A percentile compares a stretch with the other conserved stretches of the same genome.
phyloP scores from a whole-genome alignment of 371 early-diverging fungal species.

The Apophysomyces variabilis region DNA sequence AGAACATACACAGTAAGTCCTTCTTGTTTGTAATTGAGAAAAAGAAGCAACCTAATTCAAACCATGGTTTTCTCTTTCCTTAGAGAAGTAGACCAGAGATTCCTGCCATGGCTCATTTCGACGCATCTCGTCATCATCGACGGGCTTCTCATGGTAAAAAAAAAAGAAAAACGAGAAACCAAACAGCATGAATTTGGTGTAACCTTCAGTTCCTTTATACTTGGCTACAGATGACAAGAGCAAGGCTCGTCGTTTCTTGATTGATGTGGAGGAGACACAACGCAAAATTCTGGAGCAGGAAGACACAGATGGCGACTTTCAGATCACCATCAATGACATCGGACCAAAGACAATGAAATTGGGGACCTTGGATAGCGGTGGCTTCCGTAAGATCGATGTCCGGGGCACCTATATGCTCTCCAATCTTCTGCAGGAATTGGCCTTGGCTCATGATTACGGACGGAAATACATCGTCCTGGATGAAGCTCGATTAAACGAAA shows the following conservation, averaged over 20 bases:
- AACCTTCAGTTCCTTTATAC: too few species aligned
- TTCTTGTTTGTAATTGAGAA: too few species aligned
- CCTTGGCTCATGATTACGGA: slow-evolving; percentile 84
- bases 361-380: slow-evolving; percentile 84
- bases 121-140: slow-evolving; percentile 16
- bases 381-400: slow-evolving; percentile 80
- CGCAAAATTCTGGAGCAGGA: slow-evolving; percentile 82
- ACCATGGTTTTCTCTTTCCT: too few species aligned
- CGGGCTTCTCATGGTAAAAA: slow-evolving; percentile 25
- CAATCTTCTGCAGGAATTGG: slow-evolving; percentile 92
- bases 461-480: slow-evolving; percentile 81
- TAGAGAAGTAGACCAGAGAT: slow-evolving; percentile 15
- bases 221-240: slow-evolving; percentile 62
- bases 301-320: slow-evolving; percentile 91
- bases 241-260: slow-evolving; percentile 71
- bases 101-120: slow-evolving; percentile 1
- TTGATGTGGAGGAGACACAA: slow-evolving; percentile 81
- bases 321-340: slow-evolving; percentile 87
- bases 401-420: slow-evolving; percentile 93
- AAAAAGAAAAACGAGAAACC: slow-evolving; percentile 27
- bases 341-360: slow-evolving; percentile 88
- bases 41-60: too few species aligned
- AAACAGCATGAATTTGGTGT: neutral
- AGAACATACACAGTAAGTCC: slow-evolving; percentile 37
- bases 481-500: slow-evolving; percentile 84